Conservation (phyloP, 805 yeast genomes). For the Kuraishia hungarica region DNA sequence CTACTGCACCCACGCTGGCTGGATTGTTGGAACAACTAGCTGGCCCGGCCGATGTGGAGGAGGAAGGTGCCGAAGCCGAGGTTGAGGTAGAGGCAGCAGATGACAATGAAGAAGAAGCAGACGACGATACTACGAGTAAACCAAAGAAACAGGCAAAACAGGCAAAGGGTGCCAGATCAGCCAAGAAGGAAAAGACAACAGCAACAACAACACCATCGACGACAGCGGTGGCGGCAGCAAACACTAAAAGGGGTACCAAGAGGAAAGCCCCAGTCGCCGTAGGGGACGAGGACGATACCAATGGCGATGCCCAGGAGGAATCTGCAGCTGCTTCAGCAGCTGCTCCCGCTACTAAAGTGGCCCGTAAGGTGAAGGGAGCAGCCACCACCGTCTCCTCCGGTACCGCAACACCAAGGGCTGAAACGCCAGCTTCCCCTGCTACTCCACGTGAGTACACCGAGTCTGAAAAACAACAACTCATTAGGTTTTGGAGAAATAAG, state of each 20-base stretch:
- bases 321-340: background rate
- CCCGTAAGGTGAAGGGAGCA: background rate
- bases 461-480: constrained; percentile 33
- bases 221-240: background rate
- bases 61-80: background rate
- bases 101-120: constrained; percentile 7
- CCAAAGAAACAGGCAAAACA: constrained; percentile 10
- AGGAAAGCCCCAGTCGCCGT: background rate
- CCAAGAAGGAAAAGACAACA: constrained; percentile 5
- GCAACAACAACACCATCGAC: background rate
- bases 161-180: background rate
- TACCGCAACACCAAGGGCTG: background rate
- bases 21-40: constrained; percentile 1
- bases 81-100: constrained; percentile 2
- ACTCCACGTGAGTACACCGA: constrained; percentile 13
- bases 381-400: constrained; percentile 1
- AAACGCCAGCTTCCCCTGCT: background rate
- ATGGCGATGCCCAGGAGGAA: background rate
- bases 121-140: constrained; percentile 13
- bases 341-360: background rate
- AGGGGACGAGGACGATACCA: constrained; percentile 1
- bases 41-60: background rate
- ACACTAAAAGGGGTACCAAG: background rate
- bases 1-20: constrained; percentile 4
- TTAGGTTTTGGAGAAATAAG: constrained; percentile 38